Base-by-base conservation (phyloP, 805 yeast genomes). In the Candida khao-thaluensis region DNA sequence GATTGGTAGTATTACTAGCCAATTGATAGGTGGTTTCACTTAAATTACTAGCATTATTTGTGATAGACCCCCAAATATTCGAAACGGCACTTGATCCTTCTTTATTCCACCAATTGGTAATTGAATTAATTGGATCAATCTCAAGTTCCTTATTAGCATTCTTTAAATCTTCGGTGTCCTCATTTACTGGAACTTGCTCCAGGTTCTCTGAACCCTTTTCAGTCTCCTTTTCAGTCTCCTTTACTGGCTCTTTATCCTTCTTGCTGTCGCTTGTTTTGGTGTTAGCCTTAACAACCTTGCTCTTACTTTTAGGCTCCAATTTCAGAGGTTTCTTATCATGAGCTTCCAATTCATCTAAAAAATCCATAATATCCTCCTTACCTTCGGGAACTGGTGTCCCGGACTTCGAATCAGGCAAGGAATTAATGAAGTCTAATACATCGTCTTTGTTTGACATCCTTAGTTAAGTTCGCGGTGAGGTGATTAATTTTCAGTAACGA, bases 381-480 rank as follows among this genome's bases (percentile, higher is more conserved):
- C 55, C 72, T 15, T 47, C 54, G 30, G 71, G 63, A 21, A 45
- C 50, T 15, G 62, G 60, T 3, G 66, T 59, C 7, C 53, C 51
- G n/a, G 58, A 42, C 42, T 62, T 64, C 17, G 72, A 69, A 35
- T 82, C 88, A 3, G 95, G 93, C 34, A 88, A 72, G 1, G 90
- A 82, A 53, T 84, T 88, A 49, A 85, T 71, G 54, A 86, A 86
- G 47, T 85, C 91, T 39, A 85, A 70, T 4, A 85, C 91, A 51
- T 85, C 91, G 47, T 82, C 85, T 32, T 43, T 37, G 9, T 36
- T 30, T 16, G 49, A 42, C 39, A 36, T 35, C 11, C 26, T 37
- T 24, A 14, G 3, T 7, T 9, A 12, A 16, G 32, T 31, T 31
- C 35, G 35, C 35, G 26, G 22, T 21, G 20, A 31, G 32, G 35